Evolutionary conservation across 495 filamentous ascomycete genomes (phyloP).

Genomic region (Pseudevernia furfuracea): DNA sequence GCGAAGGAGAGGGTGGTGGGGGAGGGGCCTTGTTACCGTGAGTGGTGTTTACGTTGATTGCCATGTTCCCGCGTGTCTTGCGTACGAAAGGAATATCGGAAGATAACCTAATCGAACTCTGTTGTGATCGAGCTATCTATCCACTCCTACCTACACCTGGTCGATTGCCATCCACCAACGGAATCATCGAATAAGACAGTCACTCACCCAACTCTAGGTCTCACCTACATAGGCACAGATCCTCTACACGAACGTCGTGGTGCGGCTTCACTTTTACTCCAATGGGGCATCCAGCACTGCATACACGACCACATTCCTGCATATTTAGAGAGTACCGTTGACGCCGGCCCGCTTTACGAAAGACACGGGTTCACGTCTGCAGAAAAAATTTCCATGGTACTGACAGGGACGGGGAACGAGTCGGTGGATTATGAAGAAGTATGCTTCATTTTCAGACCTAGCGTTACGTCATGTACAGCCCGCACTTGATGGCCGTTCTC

Average conservation of each 20-base stretch:
- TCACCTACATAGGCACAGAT: constrained; percentile 19
- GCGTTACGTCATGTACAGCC: no score
- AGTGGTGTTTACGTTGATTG: no score
- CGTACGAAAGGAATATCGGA: background rate
- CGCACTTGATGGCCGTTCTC: no score
- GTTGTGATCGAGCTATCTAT: background rate
- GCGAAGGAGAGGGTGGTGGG: constrained; percentile 26
- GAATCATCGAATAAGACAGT: background rate
- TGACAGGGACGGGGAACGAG: background rate
- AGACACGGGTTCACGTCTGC: constrained; percentile 3
- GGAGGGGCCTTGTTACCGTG: constrained; percentile 7
- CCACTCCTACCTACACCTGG: background rate
- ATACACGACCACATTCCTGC: background rate
- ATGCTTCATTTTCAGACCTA: constrained; percentile 14
- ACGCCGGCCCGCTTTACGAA: constrained; percentile 14
- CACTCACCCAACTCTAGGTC: background rate
- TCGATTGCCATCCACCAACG: background rate
- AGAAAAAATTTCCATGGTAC: constrained; percentile 6
- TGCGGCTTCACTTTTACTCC: constrained; percentile 7
- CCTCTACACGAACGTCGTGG: constrained; percentile 14
- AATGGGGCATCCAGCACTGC: constrained; percentile 13
- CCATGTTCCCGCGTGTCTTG: background rate
- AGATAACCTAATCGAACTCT: background rate
- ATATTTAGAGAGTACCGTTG: constrained; percentile 13
- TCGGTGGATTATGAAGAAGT: constrained; percentile 9